Evolutionary conservation across 2,329 filamentous ascomycete genomes (phyloP).

Genomic region (Pseudogymnoascus sp.): DNA sequence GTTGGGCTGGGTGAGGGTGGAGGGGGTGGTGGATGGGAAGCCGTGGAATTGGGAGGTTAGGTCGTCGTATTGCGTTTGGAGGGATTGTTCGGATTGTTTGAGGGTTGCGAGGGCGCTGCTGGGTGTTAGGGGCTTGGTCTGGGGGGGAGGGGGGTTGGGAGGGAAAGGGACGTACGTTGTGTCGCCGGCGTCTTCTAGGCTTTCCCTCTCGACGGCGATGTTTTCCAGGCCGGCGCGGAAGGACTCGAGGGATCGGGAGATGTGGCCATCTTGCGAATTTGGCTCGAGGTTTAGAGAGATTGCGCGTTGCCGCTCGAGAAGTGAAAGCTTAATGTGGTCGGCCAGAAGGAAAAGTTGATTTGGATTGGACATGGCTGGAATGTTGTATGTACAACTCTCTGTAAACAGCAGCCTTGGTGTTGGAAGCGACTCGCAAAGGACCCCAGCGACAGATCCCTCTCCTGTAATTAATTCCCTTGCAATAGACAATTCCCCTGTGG

Average conservation of each 20-base stretch:
- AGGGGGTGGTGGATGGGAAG: constrained; percentile 43
- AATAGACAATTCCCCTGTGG: background rate
- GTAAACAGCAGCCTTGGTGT: background rate
- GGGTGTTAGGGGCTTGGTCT: constrained; percentile 4
- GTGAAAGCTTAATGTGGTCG: constrained; percentile 93
- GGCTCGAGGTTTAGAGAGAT: constrained; percentile 69
- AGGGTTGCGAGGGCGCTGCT: constrained; percentile 40
- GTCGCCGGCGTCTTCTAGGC: constrained; percentile 57
- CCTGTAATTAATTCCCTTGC: background rate
- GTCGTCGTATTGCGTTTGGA: constrained; percentile 69
- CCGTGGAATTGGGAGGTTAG: constrained; percentile 76
- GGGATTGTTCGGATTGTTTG: constrained; percentile 56
- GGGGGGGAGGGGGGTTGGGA: background rate
- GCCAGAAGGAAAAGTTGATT: constrained; percentile 86
- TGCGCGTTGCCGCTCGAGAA: constrained; percentile 85
- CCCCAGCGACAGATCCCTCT: background rate
- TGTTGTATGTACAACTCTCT: background rate
- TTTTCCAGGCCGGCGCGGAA: constrained; percentile 71
- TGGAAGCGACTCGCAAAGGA: background rate
- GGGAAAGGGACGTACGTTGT: constrained; percentile 43
- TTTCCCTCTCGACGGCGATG: constrained; percentile 56
- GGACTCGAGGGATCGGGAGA: constrained; percentile 80
- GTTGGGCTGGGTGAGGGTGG: constrained; percentile 55
- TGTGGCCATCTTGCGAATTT: constrained; percentile 73
- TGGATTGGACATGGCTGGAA: constrained; percentile 45